Evolutionary conservation across 768 basidiomycete genomes (phyloP), one percentile per base, ranked within the genome.

Genomic region (Russula olivacea): DNA sequence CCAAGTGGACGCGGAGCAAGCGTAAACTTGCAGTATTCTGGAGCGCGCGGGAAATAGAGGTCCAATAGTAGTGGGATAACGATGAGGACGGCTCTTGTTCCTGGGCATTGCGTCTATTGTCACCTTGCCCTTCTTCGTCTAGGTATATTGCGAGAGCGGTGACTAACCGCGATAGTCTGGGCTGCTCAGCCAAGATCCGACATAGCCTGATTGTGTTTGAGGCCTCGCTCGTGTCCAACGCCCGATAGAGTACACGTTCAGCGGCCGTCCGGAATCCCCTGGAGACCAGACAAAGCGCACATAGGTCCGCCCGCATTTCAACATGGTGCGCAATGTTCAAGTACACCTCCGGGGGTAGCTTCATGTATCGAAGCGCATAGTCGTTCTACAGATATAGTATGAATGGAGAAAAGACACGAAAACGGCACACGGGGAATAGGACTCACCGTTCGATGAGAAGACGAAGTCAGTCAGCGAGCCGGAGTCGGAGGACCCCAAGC

Each of bases 171-270:
- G 84, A 77, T n/a, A 86, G 74, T 21, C 83, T 81, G 0, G 78
- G 74, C 8, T 76, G 76, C 19, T 64, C 67, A 7, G 77, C 73
- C 55, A 88, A 75, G 21, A 82, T 74, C 21, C 69, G 67, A 71
- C 84, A 85, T 15, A 86, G 71, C 19, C 71, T 63, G n/a, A 75
- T 72, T 7, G 79, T 78, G 48, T 74, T 70, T 58, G 69, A 68
- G 36, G 75, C 69, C 60, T 79, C 76, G 50, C 72, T 73, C 70
- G 85, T 71, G 62, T 78, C 76, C 17, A 88, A 72, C 1, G 81
- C 83, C 65, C 80, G 83, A 75, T 88, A 88, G 4, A 88, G 74
- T 4, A 78, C 79, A 51, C 75, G 78, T 69, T 87, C 84, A 19
- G 83, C 83, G 55, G 77, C 81, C 50, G 70, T 70, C 61, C 77